Evolutionary conservation across 345 rosid genomes (phyloP).

Genomic region (Linum usitatissimum): DNA sequence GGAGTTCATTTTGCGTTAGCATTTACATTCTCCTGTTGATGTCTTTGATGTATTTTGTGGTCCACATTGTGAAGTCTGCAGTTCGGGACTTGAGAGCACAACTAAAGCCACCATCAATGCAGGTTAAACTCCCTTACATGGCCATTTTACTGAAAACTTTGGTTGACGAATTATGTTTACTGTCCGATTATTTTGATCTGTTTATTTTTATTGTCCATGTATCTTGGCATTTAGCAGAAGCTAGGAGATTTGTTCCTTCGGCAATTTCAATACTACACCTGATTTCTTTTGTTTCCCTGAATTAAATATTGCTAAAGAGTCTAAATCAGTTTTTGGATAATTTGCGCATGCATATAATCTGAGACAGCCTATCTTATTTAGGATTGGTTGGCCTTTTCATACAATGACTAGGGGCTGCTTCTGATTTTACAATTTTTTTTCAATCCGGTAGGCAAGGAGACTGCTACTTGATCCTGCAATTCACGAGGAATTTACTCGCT

Average conservation of each 20-base stretch:
- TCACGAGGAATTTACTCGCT: slow-evolving; percentile 85
- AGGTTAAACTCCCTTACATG: slow-evolving; percentile 31
- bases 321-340: too few species aligned
- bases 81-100: slow-evolving; percentile 86
- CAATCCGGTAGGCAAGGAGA: slow-evolving; percentile 67
- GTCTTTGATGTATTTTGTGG: background rate
- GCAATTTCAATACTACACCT: too few species aligned
- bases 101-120: slow-evolving; percentile 96
- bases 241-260: too few species aligned
- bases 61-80: slow-evolving; percentile 52
- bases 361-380: too few species aligned
- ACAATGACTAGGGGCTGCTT: background rate
- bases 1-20: background rate
- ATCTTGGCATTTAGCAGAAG: too few species aligned
- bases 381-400: background rate
- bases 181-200: too few species aligned
- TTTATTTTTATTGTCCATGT: too few species aligned
- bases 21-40: background rate
- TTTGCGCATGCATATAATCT: too few species aligned
- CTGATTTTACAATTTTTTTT: background rate
- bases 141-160: too few species aligned
- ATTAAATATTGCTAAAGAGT: too few species aligned
- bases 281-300: too few species aligned
- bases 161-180: too few species aligned
- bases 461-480: slow-evolving; percentile 89